Conservation (phyloP, 495 filamentous ascomycete genomes). For the Hyaloscypha variabilis region DNA sequence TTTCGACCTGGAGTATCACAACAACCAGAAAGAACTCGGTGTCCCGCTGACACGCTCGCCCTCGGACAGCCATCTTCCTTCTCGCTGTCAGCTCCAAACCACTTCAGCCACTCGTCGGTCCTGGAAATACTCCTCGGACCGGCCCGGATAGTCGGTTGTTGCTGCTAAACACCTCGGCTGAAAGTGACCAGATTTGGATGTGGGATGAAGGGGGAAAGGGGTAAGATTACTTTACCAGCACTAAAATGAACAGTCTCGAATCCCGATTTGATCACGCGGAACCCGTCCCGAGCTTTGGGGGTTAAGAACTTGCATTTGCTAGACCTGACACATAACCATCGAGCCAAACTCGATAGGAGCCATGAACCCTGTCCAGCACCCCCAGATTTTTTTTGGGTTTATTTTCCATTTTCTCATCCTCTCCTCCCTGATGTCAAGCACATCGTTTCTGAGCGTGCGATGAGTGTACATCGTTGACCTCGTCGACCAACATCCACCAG, state of each 20-base stretch:
- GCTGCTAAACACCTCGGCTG: background rate
- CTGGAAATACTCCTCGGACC: background rate
- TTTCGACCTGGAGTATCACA: background rate
- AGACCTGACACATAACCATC: constrained; percentile 21
- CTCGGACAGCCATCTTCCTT: background rate
- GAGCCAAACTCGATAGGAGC: constrained; percentile 25
- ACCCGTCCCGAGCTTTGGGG: background rate
- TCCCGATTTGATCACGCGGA: background rate
- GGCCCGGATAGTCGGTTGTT: background rate
- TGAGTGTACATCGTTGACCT: constrained; percentile 23
- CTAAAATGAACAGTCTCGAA: background rate
- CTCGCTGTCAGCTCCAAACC: background rate
- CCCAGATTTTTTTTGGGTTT: constrained; percentile 16
- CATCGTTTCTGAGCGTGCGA: constrained; percentile 21
- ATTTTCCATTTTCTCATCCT: constrained; percentile 15
- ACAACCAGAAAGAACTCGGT: background rate
- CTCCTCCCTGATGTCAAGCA: constrained; percentile 19
- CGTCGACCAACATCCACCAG: constrained; percentile 18
- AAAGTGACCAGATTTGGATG: background rate
- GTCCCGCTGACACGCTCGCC: background rate
- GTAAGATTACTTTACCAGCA: too few relatives aligned
- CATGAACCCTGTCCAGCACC: constrained; percentile 9
- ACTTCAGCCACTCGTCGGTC: background rate
- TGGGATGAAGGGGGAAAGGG: too few relatives aligned
- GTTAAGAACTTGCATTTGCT: constrained; percentile 17